Evolutionary conservation across 805 yeast genomes (phyloP), one percentile per base, ranked within the genome.

Genomic region (Ogataea henricii): DNA sequence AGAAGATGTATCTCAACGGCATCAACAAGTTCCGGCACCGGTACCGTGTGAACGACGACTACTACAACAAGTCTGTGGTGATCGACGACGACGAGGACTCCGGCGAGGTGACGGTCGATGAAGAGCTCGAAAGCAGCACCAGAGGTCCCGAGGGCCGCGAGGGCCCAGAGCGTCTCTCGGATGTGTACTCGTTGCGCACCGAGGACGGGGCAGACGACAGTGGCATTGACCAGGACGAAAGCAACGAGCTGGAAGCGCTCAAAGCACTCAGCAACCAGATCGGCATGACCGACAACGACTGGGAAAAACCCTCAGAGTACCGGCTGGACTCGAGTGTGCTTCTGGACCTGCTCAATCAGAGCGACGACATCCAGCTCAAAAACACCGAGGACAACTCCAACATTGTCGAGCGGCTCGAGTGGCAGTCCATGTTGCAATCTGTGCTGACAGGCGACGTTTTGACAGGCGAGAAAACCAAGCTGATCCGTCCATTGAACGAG

Each of bases 381-480:
- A 51, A 60, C 36, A 48, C 63, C 1, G 56, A 54, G 12, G 65
- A 62, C 18, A 65, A 63, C 38, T 58, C 55, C 2, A 53, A 45
- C 12, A 82, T 85, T 6, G 59, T 82, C 9, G 97, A 90, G 62
- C 76, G 98, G 41, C 71, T 91, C 10, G 96, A 90, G 67, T 94
- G 99, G 99, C 98, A 94, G 67, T 80, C 92, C 0, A 89, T 94
- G 96, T 74, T 94, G 41, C 78, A 87, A 9, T 78, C 90, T 2
- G 98, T 94, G 3, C 77, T 94, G 29, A 92, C 95, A 2, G 98
- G 99, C 56, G 98, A 94, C 66, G 96, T 94, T 45, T 90, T 94
- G 17, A 79, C 85, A 29, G 85, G 92, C 10, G 99, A 94, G 61
- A 94, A 92, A 67, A 84, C 88, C 3, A 84, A 84, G 65, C 74